Evolutionary conservation across 306 rosid genomes (phyloP), one percentile per base, ranked within the genome.

Genomic region (Fragaria vesca): DNA sequence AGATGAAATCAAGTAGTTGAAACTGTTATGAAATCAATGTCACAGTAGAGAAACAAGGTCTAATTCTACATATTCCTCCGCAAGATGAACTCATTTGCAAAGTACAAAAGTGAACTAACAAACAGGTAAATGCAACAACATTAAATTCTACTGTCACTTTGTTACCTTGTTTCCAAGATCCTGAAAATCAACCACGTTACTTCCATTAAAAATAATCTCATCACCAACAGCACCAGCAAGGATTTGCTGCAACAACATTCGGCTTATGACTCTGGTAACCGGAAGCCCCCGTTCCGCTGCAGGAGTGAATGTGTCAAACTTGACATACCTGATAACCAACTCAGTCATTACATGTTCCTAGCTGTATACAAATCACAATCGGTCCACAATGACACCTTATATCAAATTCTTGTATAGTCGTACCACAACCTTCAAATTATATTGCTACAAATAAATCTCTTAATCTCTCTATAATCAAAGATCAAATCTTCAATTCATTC

Each of bases 281-380:
- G 99, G 99, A 81, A 96, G 91, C 52, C 99, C 99, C 1, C 93
- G 93, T 79, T 96, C 99, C 28, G 24, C 97, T 77, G 99, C 99
- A 77, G 99, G 98, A 76, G 94, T 91, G 98, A 93, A 96, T 48
- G 98, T 96, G 86, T 96, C 99, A 89, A 96, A 93, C 90, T 96
- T 96, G 86, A 91, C 81, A 87, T 96, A 96, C 99, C 99, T 96
- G 88, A 81, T 77, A 75, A 81, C 80, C 83, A 90, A 82, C 81
- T 76, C 73, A 46, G 80, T 91, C 62, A 88, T 76, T 75, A 78
- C 72, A 80, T 48, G 62, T 75, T 50, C 57, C 70, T 42, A 67
- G 45, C 68, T 71, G 79, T 74, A 71, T 42, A 75, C 34, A 69
- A 54, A 77, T 71, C 63, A 75, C 76, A 71, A 69, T 4, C n/a